Evolutionary conservation across 148 eudicot genomes (phyloP).

Genomic region (Arctostaphylos glauca): DNA sequence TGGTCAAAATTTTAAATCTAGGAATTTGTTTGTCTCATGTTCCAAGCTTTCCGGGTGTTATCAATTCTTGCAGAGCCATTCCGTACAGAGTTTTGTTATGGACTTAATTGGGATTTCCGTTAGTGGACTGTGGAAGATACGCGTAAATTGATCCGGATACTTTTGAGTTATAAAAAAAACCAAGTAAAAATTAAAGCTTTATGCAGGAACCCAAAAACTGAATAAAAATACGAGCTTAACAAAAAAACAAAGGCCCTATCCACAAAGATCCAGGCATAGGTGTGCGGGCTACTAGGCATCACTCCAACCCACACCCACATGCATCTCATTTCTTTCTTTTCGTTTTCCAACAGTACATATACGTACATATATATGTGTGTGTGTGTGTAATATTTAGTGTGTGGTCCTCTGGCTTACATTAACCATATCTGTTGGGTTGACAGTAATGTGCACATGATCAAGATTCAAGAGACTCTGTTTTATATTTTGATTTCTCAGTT

Average conservation of each 20-base stretch:
- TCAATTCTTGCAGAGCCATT: too few species aligned
- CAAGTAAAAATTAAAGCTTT: not conserved
- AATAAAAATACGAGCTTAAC: not conserved
- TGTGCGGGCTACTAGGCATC: not conserved
- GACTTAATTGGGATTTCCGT: too few species aligned
- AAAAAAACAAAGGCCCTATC: constrained; percentile 1
- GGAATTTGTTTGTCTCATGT: too few species aligned
- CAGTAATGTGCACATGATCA: constrained; percentile 1
- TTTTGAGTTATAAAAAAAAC: not conserved
- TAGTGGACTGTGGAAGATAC: too few species aligned
- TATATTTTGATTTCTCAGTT: not conserved
- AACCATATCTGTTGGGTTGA: not conserved
- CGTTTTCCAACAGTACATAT: not conserved
- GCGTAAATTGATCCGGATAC: too few species aligned
- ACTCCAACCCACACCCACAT: not conserved
- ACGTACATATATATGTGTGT: too few species aligned
- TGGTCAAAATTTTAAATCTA: too few species aligned
- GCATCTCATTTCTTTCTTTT: not conserved
- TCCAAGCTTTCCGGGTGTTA: too few species aligned
- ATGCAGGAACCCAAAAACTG: not conserved
- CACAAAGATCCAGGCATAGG: not conserved
- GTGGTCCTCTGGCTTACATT: not conserved
- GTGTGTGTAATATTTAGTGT: too few species aligned
- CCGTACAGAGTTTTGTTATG: too few species aligned
- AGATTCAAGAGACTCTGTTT: not conserved